These are phyloP conservation scores for Penicillium expansum DNA, from an alignment of 2,329 filamentous ascomycete genomes.

Conservation along the genomic window DNA sequence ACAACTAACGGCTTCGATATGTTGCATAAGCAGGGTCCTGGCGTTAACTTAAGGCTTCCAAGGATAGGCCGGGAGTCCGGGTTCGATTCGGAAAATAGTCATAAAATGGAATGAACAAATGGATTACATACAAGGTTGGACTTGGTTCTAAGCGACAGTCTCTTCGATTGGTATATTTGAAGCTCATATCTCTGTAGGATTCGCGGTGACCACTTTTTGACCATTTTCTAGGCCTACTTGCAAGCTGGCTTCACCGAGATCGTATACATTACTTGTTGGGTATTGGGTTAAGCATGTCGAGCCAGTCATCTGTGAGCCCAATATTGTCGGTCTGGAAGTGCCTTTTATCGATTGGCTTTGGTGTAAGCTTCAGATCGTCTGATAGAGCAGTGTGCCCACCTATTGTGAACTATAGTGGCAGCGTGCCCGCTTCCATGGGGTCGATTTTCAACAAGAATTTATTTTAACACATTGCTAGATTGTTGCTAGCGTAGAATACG, in stretches of 20 bases:
- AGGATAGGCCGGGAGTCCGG: background rate
- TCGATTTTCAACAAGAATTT: background rate
- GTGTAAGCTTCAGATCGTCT: background rate
- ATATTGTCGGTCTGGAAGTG: background rate
- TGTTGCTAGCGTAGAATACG: no score
- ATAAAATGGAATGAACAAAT: constrained; percentile 10
- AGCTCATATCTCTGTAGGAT: background rate
- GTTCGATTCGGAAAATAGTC: background rate
- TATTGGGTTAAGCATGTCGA: background rate
- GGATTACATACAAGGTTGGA: background rate
- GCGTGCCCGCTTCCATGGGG: background rate
- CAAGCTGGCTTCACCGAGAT: background rate
- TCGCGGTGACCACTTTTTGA: background rate
- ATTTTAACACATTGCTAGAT: background rate
- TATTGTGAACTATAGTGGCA: background rate
- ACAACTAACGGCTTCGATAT: constrained; percentile 9
- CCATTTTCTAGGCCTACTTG: background rate
- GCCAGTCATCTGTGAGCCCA: background rate
- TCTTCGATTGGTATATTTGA: background rate
- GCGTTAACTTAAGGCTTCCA: constrained; percentile 21
- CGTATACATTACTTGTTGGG: background rate
- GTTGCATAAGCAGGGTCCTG: constrained; percentile 26
- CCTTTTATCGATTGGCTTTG: background rate
- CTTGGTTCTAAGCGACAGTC: background rate
- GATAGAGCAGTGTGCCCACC: background rate